These are phyloP conservation scores for Didymella segeticola DNA, from an alignment of 2,329 filamentous ascomycete genomes.

Conservation along the genomic window DNA sequence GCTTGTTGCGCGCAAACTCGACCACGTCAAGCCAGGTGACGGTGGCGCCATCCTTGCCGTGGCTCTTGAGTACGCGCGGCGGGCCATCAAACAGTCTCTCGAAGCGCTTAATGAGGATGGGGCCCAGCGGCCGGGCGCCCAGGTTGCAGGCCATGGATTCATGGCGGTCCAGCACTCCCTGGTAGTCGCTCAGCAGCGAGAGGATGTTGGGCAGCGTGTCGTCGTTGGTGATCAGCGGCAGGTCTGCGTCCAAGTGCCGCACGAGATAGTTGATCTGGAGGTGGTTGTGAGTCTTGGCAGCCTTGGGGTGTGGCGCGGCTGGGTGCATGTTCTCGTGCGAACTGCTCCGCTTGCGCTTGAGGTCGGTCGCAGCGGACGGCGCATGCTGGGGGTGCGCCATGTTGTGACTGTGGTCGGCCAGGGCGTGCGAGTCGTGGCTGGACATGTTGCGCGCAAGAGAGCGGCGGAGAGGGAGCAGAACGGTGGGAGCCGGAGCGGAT, in stretches of 20 bases:
- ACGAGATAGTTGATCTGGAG: conserved; percentile 73
- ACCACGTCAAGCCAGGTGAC: conserved; percentile 88
- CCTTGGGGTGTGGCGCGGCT: conserved; percentile 55
- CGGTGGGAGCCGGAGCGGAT: conserved; percentile 24
- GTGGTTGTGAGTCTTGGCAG: conserved; percentile 64
- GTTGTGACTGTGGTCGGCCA: conserved; percentile 25
- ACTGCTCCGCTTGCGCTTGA: conserved; percentile 58
- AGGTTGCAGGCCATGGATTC: conserved; percentile 87
- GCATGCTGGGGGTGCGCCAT: conserved; percentile 37
- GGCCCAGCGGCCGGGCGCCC: conserved; percentile 81
- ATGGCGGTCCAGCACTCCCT: conserved; percentile 82
- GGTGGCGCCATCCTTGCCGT: conserved; percentile 64
- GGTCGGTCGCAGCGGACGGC: conserved; percentile 33
- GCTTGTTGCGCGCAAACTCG: conserved; percentile 80
- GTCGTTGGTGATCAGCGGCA: conserved; percentile 67
- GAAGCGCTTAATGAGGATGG: conserved; percentile 83
- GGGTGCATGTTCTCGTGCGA: conserved; percentile 46
- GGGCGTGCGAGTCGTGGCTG: conserved; percentile 24
- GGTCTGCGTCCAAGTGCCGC: conserved; percentile 66
- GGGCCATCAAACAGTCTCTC: conserved; percentile 85
- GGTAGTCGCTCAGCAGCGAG: conserved; percentile 77
- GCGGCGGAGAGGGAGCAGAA: conserved; percentile 21
- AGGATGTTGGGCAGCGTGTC: conserved; percentile 79
- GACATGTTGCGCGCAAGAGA: conserved; percentile 36
- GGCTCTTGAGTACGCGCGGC: conserved; percentile 70